Evolutionary conservation across 148 eudicot species (phyloP).

Genomic region (Vaccinium myrtillus): DNA sequence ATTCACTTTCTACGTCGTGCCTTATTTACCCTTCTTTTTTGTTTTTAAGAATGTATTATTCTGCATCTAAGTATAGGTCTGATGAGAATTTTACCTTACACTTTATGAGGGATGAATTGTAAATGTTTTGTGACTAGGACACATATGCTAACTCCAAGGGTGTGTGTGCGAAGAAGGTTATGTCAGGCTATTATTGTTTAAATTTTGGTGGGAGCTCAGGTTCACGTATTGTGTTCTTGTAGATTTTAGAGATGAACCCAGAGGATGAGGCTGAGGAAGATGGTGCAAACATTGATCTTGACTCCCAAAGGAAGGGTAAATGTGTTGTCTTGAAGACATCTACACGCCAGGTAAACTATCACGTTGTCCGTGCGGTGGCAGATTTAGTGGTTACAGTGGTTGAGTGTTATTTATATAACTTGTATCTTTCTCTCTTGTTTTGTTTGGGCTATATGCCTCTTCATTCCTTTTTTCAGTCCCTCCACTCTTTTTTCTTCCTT

Average conservation of each 20-base stretch:
- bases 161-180: neutral
- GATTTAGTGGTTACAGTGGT: neutral
- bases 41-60: neutral
- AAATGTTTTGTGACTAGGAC: neutral
- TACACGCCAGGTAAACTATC: constrained; percentile 68
- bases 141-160: neutral
- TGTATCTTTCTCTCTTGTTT: neutral
- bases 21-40: neutral
- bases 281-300: constrained; percentile 94
- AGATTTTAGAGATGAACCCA: constrained; percentile 92
- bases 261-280: constrained; percentile 99
- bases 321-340: constrained; percentile 93
- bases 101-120: neutral
- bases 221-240: neutral
- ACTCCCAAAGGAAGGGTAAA: constrained; percentile 95
- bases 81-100: neutral
- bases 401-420: neutral
- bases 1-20: neutral
- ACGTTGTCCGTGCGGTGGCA: neutral
- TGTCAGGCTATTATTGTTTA: neutral
- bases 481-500: neutral
- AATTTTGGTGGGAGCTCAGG: neutral
- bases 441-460: neutral
- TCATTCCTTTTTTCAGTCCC: neutral
- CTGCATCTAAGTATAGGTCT: neutral